phyloP scores from a whole-genome alignment of 2,329 filamentous ascomycete species.

The Didymosphaeria variabile region DNA sequence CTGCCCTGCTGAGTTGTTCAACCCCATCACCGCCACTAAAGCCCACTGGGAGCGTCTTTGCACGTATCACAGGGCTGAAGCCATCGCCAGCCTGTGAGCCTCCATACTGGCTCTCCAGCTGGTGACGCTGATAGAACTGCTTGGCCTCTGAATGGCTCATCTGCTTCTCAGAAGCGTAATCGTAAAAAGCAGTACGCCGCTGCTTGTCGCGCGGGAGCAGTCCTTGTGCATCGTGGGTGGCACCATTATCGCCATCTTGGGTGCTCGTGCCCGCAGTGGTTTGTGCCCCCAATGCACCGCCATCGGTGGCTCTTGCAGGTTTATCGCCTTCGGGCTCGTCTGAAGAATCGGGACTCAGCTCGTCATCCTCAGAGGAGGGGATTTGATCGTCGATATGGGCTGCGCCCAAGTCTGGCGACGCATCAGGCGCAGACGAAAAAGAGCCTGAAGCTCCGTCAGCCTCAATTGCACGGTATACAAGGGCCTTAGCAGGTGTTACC shows the following conservation, averaged over 20 bases:
- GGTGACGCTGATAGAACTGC: constrained; percentile 92
- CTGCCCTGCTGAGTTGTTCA: constrained; percentile 49
- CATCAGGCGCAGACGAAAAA: constrained; percentile 44
- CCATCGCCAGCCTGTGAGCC: constrained; percentile 51
- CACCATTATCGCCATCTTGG: constrained; percentile 35
- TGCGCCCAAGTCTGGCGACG: constrained; percentile 45
- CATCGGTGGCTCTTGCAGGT: constrained; percentile 27
- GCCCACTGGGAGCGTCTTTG: constrained; percentile 56
- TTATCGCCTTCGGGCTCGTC: constrained; percentile 33
- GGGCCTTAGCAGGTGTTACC: constrained; percentile 9
- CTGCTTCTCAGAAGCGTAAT: constrained; percentile 91
- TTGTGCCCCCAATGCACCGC: constrained; percentile 30
- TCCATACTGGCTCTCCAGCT: constrained; percentile 65
- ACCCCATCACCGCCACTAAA: constrained; percentile 47
- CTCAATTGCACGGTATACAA: constrained; percentile 6
- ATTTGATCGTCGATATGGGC: constrained; percentile 43
- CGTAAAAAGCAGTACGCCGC: constrained; percentile 85
- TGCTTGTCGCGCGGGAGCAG: constrained; percentile 62
- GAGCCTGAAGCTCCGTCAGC: constrained; percentile 18
- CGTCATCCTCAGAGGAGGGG: constrained; percentile 49
- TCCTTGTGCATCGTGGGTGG: constrained; percentile 33
- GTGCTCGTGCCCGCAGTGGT: constrained; percentile 33
- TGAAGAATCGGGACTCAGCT: constrained; percentile 41
- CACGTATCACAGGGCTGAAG: constrained; percentile 53
- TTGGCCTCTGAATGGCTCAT: constrained; percentile 95